Evolutionary conservation across 768 basidiomycete species (phyloP).

Genomic region (Candolleomyces eurysporus): DNA sequence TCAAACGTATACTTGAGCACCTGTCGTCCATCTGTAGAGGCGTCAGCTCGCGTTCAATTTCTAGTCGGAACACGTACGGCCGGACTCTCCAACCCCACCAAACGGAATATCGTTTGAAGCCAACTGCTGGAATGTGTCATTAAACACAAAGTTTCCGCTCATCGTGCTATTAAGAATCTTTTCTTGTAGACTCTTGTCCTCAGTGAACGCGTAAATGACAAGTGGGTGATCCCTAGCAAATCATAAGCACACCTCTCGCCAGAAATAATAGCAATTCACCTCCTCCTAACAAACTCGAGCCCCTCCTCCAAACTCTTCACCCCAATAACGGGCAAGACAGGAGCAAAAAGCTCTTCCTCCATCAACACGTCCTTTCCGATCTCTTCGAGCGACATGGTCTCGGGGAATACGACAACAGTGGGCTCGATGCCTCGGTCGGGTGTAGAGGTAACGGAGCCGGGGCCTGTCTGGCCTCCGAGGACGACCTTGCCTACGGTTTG

Average conservation of each 20-base stretch:
- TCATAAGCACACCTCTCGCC: not conserved
- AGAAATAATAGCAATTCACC: conserved; percentile 30
- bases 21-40: conserved; percentile 50
- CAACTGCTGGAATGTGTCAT: conserved; percentile 60
- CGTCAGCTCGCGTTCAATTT: not conserved
- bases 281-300: conserved; percentile 49
- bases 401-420: conserved; percentile 52
- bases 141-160: conserved; percentile 57
- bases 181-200: conserved; percentile 37
- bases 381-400: conserved; percentile 37
- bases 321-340: conserved; percentile 61
- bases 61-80: conserved; percentile 42
- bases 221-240: conserved; percentile 52
- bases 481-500: no score
- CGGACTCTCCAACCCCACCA: conserved; percentile 55
- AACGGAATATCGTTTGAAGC: conserved; percentile 29
- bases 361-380: conserved; percentile 54
- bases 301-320: conserved; percentile 57
- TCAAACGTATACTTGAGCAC: conserved; percentile 53
- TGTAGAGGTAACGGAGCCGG: conserved; percentile 32
- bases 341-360: conserved; percentile 75
- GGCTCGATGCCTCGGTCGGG: conserved; percentile 52
- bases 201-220: conserved; percentile 63
- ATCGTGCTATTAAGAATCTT: conserved; percentile 55
- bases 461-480: conserved; percentile 32